Evolutionary conservation across 768 basidiomycete genomes (phyloP), one percentile per base, ranked within the genome.

Genomic region (Tylopilus plumbeoviolaceoides): DNA sequence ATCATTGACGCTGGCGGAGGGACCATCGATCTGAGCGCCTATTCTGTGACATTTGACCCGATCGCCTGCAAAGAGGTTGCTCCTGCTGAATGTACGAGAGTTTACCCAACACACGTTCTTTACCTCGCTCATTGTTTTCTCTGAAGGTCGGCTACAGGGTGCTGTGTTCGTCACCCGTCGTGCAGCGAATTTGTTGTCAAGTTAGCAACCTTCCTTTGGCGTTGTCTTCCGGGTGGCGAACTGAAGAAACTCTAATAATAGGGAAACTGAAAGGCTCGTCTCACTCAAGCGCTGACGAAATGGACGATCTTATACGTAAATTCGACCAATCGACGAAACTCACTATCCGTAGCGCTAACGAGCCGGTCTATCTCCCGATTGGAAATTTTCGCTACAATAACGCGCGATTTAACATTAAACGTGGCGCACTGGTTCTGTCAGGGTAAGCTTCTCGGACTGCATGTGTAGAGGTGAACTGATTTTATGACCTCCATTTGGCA

Each of bases 111-210:
- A 18, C n/a, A 9, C 5, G 6, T 38, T 18, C 38, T 10, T 38
- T 8, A 17, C 36, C 21, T 21, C 8, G 21, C 10, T 43, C 18
- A 20, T 12, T 25, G 1, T 36, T 33, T 8, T 15, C 5, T 41
- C n/a, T 25, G 12, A 33, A 78, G 77, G 75, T 63, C 69, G 70
- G 21, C 69, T 78, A 36, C 64, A 72, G 41, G 79, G 79, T 9
- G 77, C 79, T 0, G 68, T 77, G 1, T 78, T 76, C 48, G 75
- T 80, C n/a, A 76, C 67, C 14, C 67, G 68, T 18, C 70, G 72
- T 21, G 77, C 76, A 1, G 56, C 57, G 0, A 51, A 55, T 14
- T 68, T 70, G 57, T 59, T 79, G 2, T 55, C 63, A 51, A 55
- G 78, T 77, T 50, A 51, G 44, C 42, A 3, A 10, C 5, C 23